Percentiles rank a stretch among this genome's conserved stretches.
phyloP scores from a whole-genome alignment of 2,329 filamentous ascomycete genomes.

The Sphaceloma murrayae region DNA sequence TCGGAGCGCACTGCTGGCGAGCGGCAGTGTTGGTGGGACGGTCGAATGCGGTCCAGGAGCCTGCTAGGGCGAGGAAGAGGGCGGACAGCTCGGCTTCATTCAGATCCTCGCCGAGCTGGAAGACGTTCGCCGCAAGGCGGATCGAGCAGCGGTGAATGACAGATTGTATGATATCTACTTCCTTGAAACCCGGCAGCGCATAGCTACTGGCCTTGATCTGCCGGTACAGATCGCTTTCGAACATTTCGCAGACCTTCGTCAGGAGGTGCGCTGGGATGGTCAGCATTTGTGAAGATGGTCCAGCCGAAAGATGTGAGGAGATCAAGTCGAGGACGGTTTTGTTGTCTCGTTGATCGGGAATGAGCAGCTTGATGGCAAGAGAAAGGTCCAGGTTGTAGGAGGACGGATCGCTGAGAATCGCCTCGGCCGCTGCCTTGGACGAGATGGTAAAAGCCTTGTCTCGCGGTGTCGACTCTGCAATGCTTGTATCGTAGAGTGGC shows the following conservation, averaged over 20 bases:
- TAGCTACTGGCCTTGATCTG: constrained; percentile 38
- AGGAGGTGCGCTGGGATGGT: constrained; percentile 5
- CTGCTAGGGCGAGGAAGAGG: constrained; percentile 44
- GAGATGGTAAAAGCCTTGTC: constrained; percentile 34
- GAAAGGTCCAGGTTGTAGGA: constrained; percentile 41
- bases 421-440: constrained; percentile 37
- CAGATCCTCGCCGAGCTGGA: no score
- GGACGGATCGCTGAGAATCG: constrained; percentile 35
- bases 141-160: constrained; percentile 46
- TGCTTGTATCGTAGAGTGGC: constrained; percentile 17
- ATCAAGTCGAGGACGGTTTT: constrained; percentile 40
- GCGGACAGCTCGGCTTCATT: constrained; percentile 46
- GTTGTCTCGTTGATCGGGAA: constrained; percentile 35
- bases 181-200: constrained; percentile 36
- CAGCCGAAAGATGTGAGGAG: constrained; percentile 9
- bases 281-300: background rate
- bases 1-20: constrained; percentile 39
- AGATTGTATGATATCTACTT: constrained; percentile 42
- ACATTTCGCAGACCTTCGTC: constrained; percentile 19
- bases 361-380: constrained; percentile 37
- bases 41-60: constrained; percentile 47
- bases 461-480: constrained; percentile 10
- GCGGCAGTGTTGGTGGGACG: constrained; percentile 44
- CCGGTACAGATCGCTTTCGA: constrained; percentile 40
- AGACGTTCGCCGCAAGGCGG: constrained; percentile 46